Base-by-base conservation (phyloP, 2,329 filamentous ascomycete genomes). In the Aspergillus sp. region DNA sequence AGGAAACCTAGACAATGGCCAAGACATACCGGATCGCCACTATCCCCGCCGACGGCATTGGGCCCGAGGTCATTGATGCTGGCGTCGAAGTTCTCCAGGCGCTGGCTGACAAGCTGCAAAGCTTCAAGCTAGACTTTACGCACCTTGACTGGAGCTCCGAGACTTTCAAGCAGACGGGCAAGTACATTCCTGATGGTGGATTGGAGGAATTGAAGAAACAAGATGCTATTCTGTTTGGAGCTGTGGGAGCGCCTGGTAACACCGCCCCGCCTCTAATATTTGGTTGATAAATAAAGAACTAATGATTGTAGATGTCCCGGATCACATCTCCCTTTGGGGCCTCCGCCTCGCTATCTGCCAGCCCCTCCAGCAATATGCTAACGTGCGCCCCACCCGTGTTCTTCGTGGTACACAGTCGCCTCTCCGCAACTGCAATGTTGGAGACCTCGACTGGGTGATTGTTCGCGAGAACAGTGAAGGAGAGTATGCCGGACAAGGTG, bases 11-110 rank as follows among this genome's bases (percentile, higher is more conserved):
- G 38, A 57, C 45, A 50, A 61, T 61, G 59, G 30, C 51, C 22
- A 71, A 71, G 50, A 68, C 72, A 13, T 82, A 84, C 68, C 79
- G 72, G 55, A 87, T 90, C 63, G 87, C 87, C n/a, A 83, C 81
- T 31, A 89, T 91, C 58, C 87, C 88, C 0, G 89, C 86, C 7
- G 89, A 91, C 69, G 89, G 89, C 57, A 91, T 91, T 63, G 89
- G 89, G 1, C 83, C 83, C 1, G 89, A 91, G 73, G 88, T 91
- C 11, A 85, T 89, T 73, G 79, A 82, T 34, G 87, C 87, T 1
- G 87, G 87, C 2, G 84, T 90, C 8, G 79, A 83, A 47, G 89
- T 89, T 0, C 75, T 91, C 54, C 81, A 87, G 50, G 71, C 74
- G 13, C 63, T 76, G 50, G 65, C 69, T 1, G 65, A 71, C 38